Percentiles rank a stretch among this genome's conserved stretches.
These are phyloP conservation scores for Cyberlindnera samutprakarnensis DNA, from an alignment of 805 yeast species.

Conservation along the genomic window DNA sequence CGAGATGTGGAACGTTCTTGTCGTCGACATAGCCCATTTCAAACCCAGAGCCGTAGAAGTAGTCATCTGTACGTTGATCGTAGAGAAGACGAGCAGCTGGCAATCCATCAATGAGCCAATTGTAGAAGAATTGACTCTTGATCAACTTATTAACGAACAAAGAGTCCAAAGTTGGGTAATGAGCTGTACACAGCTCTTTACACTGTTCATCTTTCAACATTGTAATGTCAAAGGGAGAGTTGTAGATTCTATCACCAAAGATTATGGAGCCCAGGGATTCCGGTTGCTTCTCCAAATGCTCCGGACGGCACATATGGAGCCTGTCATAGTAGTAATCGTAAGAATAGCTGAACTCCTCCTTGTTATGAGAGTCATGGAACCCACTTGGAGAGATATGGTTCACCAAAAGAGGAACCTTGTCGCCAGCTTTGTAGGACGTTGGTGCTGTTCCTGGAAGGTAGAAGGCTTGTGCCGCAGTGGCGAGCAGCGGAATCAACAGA, in stretches of 20 bases:
- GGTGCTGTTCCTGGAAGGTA: constrained; percentile 97
- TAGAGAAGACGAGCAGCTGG: constrained; percentile 71
- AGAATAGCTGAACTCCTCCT: constrained; percentile 55
- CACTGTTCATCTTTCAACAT: constrained; percentile 74
- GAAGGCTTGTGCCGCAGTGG: constrained; percentile 40
- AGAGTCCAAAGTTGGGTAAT: constrained; percentile 58
- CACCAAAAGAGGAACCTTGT: constrained; percentile 69
- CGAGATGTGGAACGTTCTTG: constrained; percentile 48
- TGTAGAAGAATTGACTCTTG: constrained; percentile 75
- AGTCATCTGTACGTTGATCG: constrained; percentile 51
- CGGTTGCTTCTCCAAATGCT: constrained; percentile 48
- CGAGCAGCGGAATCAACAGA: constrained; percentile 5
- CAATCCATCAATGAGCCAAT: constrained; percentile 92
- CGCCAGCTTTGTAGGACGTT: constrained; percentile 71
- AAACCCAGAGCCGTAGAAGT: constrained; percentile 76
- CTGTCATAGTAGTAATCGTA: constrained; percentile 79
- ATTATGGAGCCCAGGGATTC: constrained; percentile 90
- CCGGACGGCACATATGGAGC: constrained; percentile 79
- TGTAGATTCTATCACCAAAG: constrained; percentile 92
- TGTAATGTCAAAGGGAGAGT: constrained; percentile 77
- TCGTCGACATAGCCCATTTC: constrained; percentile 66
- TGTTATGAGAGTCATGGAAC: constrained; percentile 29
- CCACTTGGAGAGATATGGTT: constrained; percentile 85
- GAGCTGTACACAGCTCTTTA: constrained; percentile 50
- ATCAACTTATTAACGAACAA: constrained; percentile 73